Conservation (phyloP, 2,329 filamentous ascomycete genomes). For the Aspergillus sp. region DNA sequence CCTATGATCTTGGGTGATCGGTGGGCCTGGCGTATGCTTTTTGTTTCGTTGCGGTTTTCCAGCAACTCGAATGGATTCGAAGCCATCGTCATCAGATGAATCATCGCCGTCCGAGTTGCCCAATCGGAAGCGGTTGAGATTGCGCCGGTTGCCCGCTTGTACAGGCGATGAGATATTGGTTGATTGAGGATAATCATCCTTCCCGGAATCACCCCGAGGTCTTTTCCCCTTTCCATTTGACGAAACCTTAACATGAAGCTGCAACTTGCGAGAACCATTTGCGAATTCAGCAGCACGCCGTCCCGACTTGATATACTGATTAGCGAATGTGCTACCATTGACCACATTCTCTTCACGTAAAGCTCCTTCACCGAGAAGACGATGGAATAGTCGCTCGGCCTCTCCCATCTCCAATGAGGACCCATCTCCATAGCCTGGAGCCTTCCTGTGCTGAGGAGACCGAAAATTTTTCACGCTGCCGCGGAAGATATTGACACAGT, state of each 20-base stretch:
- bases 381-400: slow-evolving; percentile 79
- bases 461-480: slow-evolving; percentile 65
- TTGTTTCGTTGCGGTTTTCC: slow-evolving; percentile 30
- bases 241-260: slow-evolving; percentile 55
- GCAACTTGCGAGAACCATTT: slow-evolving; percentile 44
- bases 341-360: slow-evolving; percentile 69
- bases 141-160: slow-evolving; percentile 45
- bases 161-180: slow-evolving; percentile 68
- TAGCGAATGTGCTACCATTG: slow-evolving; percentile 66
- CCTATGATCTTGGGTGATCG: slow-evolving; percentile 46
- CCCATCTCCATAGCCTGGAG: slow-evolving; percentile 67
- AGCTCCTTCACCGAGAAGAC: slow-evolving; percentile 70
- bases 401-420: slow-evolving; percentile 70
- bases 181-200: slow-evolving; percentile 56
- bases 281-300: slow-evolving; percentile 49
- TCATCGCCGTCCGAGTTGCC: slow-evolving; percentile 22
- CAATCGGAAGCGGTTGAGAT: slow-evolving; percentile 28
- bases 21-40: slow-evolving; percentile 40
- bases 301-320: slow-evolving; percentile 60
- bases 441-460: slow-evolving; percentile 49
- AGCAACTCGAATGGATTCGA: slow-evolving; percentile 41
- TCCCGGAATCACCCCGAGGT: slow-evolving; percentile 35
- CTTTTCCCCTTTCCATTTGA: slow-evolving; percentile 38
- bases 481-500: slow-evolving; percentile 81
- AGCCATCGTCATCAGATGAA: slow-evolving; percentile 39